Base-by-base conservation (phyloP, 306 rosid genomes). In the Ammopiptanthus mongolicus region DNA sequence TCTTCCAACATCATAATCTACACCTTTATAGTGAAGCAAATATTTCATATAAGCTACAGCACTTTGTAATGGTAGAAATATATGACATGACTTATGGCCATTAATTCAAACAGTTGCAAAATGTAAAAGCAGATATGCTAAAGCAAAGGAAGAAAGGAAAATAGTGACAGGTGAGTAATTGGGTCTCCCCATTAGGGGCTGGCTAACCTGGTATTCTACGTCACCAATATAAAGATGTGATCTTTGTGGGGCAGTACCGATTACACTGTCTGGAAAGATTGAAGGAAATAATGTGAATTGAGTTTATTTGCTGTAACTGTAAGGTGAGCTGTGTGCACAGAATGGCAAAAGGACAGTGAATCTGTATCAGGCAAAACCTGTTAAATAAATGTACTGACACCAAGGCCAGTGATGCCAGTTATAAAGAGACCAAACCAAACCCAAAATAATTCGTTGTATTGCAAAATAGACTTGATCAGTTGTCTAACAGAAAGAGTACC, bases 211-310 rank as follows among this genome's bases (percentile, higher is more conserved):
- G 61, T 18, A 33, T 59, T 76, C 65, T 42, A 52, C 29, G 47
- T 66, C 77, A 78, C 21, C 34, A 56, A 82, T 65, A 75, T 25
- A 81, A 69, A 81, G 56, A 69, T 53, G 78, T 33, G 78, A 85
- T 75, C 78, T 84, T 85, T 74, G 86, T 81, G 86, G 84, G 88
- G 81, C 25, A 81, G 60, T 19, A 12, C 21, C 13, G 34, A 58
- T 67, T 73, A 65, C 68, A 62, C 29, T 69, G 80, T 76, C 80
- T 84, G 74, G 62, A 71, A 66, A 52, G 73, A 33, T 42, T 80
- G 65, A 69, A 58, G 47, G 18, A 71, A 29, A 63, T 76, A 58
- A 56, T 80, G 48, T 34, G 7, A 22, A 22, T 17, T 62, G 85
- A 62, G 66, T 59, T 76, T 73, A 58, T 71, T 71, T 76, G 67